Evolutionary conservation across 192 early-diverging fungal genomes (phyloP), one percentile per base, ranked within the genome.

Genomic region (Backusella sp.): DNA sequence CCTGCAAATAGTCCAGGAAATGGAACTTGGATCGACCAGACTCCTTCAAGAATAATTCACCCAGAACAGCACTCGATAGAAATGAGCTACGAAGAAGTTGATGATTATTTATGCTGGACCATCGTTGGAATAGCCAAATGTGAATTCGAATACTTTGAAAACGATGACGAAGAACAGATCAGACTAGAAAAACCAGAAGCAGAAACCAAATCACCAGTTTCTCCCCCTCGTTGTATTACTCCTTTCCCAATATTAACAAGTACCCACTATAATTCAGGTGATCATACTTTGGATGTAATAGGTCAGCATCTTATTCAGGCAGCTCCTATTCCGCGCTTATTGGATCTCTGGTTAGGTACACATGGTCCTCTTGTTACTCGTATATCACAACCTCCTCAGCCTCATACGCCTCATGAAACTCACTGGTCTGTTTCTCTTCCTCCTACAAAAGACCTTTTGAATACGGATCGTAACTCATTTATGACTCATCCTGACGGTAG

Each of bases 71-170:
- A 21, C 35, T 62, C 49, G 21, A 8, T 37, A 39, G 72, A 73
- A 62, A 19, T 39, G 9, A 73, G 36, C 1, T 32, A 79, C 36
- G 80, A 84, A 72, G 85, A 86, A 73, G 85, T 92, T 5, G 92
- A 93, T 78, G 93, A 94, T 73, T 91, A 90, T 76, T 82, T 94
- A 65, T 94, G 93, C 84, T 94, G 93, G 93, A 94, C 93, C 6
- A 93, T 94, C 66, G 93, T 94, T 68, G 91, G 91, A 49, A 92
- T 94, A 75, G 86, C 90, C 71, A 88, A 84, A 73, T 91, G 82
- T 76, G 77, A 79, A 74, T 79, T 74, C 37, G 73, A 71, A n/a
- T 71, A 71, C 7, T 44, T 28, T 3, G 70, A 71, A 30, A 49
- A 71, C 12, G 70, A 71, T 71, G 21, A 17, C 6, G 56, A 62